Evolutionary conservation across 2,329 filamentous ascomycete species (phyloP), one percentile per base, ranked within the genome.

Genomic region (Paraconiothyrium brasiliense): DNA sequence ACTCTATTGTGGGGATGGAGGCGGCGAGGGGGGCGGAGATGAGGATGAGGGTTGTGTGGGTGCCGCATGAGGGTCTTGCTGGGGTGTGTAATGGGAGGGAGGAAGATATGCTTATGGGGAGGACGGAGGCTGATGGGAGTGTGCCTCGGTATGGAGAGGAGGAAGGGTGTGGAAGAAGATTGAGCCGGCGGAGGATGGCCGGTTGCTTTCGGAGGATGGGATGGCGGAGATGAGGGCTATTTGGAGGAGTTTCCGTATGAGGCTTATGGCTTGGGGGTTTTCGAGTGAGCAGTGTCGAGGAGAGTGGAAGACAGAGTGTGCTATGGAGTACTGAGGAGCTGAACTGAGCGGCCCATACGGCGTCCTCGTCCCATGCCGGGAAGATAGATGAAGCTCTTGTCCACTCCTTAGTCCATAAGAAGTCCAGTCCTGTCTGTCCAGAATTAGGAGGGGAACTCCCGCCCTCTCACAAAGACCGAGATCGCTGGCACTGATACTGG

Each of bases 11-110:
- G 50, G 71, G 76, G 9, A 70, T 76, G 24, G 74, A 76, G 59
- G 70, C 76, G 49, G 71, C 62, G 54, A 75, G 73, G 60, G 57
- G 72, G 24, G 75, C 76, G 54, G 73, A 73, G 16, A 78, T 77
- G 74, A n/a, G n/a, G n/a, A n/a, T n/a, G n/a, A 72, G 76, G 56
- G 76, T 77, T 52, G 51, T 76, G 54, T 76, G 74, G 72, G 73
- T 78, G 5, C 74, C 73, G 46, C 70, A 76, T 71, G 65, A 64
- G 20, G 72, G 72, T 59, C 52, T 78, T 54, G 60, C 59, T 43
- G 59, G 57, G 27, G 63, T 61, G 1, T 64, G 55, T 58, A 43
- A 49, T 35, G 59, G 58, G 13, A 60, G 34, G 50, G 59, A 66
- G 51, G 62, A 50, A 62, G 54, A 67, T 16, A 60, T 69, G 34